A percentile compares a stretch with the other conserved stretches of the same genome.
Conservation (phyloP, 495 filamentous ascomycete genomes). For the Penicillium taxi region DNA sequence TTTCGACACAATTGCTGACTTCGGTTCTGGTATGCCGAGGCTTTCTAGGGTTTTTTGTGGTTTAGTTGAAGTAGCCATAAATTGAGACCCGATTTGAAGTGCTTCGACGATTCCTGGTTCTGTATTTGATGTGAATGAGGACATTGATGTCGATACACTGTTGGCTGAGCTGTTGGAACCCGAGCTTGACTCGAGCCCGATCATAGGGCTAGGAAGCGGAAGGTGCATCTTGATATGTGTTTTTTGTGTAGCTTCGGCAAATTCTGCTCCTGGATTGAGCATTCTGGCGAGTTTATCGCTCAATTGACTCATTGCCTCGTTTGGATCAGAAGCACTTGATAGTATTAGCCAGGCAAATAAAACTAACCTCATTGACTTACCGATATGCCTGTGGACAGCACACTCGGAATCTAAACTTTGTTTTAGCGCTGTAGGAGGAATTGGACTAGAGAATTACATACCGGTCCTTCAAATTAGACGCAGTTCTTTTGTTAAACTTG, state of each 20-base stretch:
- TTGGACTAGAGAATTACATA: constrained; percentile 13
- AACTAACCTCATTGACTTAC: constrained; percentile 12
- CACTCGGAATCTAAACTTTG: constrained; percentile 51
- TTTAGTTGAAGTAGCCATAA: constrained; percentile 21
- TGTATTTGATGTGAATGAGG: constrained; percentile 12
- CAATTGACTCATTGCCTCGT: constrained; percentile 40
- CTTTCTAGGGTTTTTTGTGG: constrained; percentile 27
- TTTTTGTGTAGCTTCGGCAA: constrained; percentile 18
- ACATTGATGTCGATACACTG: constrained; percentile 15
- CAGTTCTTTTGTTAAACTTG: constrained; percentile 64
- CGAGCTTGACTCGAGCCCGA: constrained; percentile 10
- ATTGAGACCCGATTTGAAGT: neutral
- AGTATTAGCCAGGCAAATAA: constrained; percentile 9
- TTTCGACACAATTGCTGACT: constrained; percentile 29
- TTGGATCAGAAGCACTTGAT: constrained; percentile 32
- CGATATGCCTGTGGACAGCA: constrained; percentile 58
- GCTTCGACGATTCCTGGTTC: constrained; percentile 5
- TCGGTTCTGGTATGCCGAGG: constrained; percentile 32
- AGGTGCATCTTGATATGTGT: constrained; percentile 20
- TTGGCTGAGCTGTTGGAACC: constrained; percentile 6
- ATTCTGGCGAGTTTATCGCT: constrained; percentile 32
- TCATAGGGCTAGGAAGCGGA: constrained; percentile 10
- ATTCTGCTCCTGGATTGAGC: too few relatives aligned
- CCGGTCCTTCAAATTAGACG: constrained; percentile 81
- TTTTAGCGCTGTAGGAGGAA: neutral